A percentile compares a stretch with the other conserved stretches of the same genome.
These are phyloP conservation scores for Podospora fimiseda DNA, from an alignment of 495 filamentous ascomycete genomes.

Conservation along the genomic window DNA sequence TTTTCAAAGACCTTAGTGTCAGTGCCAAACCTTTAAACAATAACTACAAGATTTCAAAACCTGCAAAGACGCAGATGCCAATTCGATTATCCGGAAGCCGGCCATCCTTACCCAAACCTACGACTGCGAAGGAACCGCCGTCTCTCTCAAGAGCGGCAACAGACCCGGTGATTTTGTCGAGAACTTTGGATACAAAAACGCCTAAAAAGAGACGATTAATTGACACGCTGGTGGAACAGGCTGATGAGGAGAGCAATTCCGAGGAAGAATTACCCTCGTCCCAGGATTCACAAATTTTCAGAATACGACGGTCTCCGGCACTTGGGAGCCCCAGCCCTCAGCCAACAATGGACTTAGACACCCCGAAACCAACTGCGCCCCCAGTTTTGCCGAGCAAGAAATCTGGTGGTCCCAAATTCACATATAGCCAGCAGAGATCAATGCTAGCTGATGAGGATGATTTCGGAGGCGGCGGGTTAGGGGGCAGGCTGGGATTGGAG, in stretches of 20 bases:
- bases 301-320: background rate
- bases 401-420: conserved; percentile 32
- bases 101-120: conserved; percentile 3
- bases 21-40: conserved; percentile 8
- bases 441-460: conserved; percentile 41
- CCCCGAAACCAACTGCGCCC: conserved; percentile 9
- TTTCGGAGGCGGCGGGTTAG: conserved; percentile 18
- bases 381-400: conserved; percentile 19
- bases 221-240: conserved; percentile 48
- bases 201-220: conserved; percentile 45
- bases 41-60: conserved; percentile 10
- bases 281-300: background rate
- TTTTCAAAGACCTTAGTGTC: conserved; percentile 21
- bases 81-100: conserved; percentile 29
- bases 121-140: conserved; percentile 9
- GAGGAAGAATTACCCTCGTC: conserved; percentile 16
- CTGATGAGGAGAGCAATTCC: conserved; percentile 14
- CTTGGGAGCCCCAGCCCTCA: conserved; percentile 17
- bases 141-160: conserved; percentile 1
- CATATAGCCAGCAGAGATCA: conserved; percentile 45
- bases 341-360: background rate
- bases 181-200: conserved; percentile 4
- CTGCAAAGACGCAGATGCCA: conserved; percentile 27
- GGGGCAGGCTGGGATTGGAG: conserved; percentile 8
- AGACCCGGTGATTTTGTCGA: background rate